These are phyloP conservation scores for Elsinoe australis DNA, from an alignment of 2,329 filamentous ascomycete genomes.

Conservation along the genomic window DNA sequence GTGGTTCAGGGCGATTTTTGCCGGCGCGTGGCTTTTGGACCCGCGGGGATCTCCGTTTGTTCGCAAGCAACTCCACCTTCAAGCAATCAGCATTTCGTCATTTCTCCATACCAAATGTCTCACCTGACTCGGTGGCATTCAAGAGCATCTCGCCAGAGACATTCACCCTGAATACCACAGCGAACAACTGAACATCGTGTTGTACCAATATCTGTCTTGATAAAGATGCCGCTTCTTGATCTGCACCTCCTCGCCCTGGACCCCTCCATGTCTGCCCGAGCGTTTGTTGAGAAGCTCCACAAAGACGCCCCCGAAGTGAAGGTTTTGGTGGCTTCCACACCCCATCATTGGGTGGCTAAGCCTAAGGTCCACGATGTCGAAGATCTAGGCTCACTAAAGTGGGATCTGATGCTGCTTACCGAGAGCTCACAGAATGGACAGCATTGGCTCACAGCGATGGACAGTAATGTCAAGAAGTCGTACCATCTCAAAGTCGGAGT, in stretches of 20 bases:
- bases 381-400: slow-evolving; percentile 37
- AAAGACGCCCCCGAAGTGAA: slow-evolving; percentile 26
- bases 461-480: too few relatives aligned
- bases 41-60: slow-evolving; percentile 2
- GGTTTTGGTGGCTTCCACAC: slow-evolving; percentile 38
- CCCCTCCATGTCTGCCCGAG: slow-evolving; percentile 26
- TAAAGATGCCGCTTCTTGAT: slow-evolving; percentile 45
- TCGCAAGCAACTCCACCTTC: not conserved
- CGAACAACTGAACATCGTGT: too few relatives aligned
- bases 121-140: too few relatives aligned
- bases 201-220: too few relatives aligned
- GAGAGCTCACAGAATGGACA: too few relatives aligned
- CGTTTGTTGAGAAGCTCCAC: slow-evolving; percentile 37
- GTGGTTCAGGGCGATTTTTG: not conserved
- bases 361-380: slow-evolving; percentile 38
- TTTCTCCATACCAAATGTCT: too few relatives aligned
- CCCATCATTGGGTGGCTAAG: slow-evolving; percentile 45
- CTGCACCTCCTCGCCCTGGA: slow-evolving; percentile 41
- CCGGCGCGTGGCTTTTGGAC: slow-evolving; percentile 4
- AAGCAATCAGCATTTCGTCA: slow-evolving; percentile 1
- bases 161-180: not conserved
- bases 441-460: too few relatives aligned
- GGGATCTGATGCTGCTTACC: slow-evolving; percentile 43
- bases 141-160: slow-evolving; percentile 1
- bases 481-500: slow-evolving; percentile 37